A percentile compares a stretch with the other conserved stretches of the same genome.
Evolutionary conservation across 805 yeast genomes (phyloP).

Genomic region (Lipomyces anomalus): DNA sequence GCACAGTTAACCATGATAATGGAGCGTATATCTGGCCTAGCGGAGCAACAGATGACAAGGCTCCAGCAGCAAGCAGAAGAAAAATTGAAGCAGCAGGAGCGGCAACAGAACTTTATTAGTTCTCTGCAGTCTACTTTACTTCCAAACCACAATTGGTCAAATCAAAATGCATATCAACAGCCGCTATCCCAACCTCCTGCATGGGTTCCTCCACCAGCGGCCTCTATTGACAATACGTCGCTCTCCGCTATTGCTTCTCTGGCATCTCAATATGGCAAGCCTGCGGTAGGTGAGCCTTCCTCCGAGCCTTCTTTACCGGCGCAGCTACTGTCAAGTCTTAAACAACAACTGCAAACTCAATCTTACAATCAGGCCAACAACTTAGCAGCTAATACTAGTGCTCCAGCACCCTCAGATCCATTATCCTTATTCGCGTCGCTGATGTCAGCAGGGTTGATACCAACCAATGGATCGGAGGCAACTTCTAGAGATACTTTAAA

Average conservation of each 20-base stretch:
- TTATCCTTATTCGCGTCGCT: conserved; percentile 24
- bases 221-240: not conserved
- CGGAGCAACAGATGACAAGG: not conserved
- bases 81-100: too few relatives aligned
- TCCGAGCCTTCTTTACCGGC: too few relatives aligned
- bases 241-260: not conserved
- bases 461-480: conserved; percentile 8
- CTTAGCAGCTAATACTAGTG: not conserved
- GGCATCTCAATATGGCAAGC: not conserved
- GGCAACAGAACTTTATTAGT: too few relatives aligned
- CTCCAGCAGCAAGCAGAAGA: not conserved
- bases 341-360: too few relatives aligned
- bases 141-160: not conserved
- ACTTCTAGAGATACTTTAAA: not conserved
- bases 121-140: not conserved
- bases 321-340: too few relatives aligned
- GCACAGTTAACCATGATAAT: conserved; percentile 19
- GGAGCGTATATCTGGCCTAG: conserved; percentile 1
- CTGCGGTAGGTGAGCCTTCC: too few relatives aligned
- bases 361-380: not conserved
- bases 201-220: not conserved
- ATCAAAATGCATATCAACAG: not conserved
- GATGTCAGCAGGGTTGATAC: conserved; percentile 29
- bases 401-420: conserved; percentile 9
- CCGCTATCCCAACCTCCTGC: not conserved